A percentile compares a stretch with the other conserved stretches of the same genome.
Conservation (phyloP, 208 protist genomes). For the Naegleria fowleri region DNA sequence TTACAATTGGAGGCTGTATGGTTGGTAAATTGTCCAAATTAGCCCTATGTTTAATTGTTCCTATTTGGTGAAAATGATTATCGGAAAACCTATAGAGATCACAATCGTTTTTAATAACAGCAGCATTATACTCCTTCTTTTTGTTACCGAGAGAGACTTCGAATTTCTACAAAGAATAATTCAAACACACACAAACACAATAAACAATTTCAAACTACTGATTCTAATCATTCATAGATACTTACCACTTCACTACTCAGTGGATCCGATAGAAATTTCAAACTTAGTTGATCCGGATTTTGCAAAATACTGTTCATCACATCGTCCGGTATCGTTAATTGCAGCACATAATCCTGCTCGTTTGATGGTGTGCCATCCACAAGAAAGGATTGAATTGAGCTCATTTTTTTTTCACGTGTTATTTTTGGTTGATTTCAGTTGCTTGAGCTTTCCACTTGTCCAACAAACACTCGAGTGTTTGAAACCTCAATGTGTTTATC, state of each 20-base stretch:
- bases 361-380: not conserved
- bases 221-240: not conserved
- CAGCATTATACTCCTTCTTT: not conserved
- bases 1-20: not conserved
- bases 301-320: not conserved
- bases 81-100: not conserved
- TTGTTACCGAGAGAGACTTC: not conserved
- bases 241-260: not conserved
- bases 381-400: not conserved
- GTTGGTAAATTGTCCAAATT: not conserved
- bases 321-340: not conserved
- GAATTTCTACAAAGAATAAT: not conserved
- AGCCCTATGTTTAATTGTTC: not conserved
- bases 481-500: no score
- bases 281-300: not conserved
- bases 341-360: not conserved
- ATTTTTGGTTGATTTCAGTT: no score
- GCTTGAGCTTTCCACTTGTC: no score
- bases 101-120: not conserved
- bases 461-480: no score
- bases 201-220: no score
- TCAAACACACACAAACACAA: no score
- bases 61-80: not conserved
- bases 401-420: not conserved
- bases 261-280: not conserved